Base-by-base conservation (phyloP, 345 rosid species). In the Cardamine occulta region DNA sequence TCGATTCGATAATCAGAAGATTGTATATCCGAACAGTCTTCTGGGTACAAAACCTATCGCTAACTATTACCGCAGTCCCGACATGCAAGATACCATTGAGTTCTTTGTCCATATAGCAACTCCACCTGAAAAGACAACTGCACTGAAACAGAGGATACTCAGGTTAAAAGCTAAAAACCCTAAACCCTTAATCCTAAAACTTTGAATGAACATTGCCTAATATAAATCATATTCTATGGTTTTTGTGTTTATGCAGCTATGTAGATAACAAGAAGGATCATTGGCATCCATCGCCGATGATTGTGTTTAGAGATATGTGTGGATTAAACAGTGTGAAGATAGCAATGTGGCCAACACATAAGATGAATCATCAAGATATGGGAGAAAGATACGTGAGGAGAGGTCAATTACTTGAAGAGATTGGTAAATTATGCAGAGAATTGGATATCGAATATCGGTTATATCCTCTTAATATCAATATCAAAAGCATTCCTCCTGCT, bases 41-140 rank as follows among this genome's bases (percentile, higher is more conserved):
- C 93, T 94, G 5, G 87, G 95, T 0, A 86, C 79, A 0, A 94
- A 88, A 83, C 70, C 90, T 14, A 90, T 94, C 0, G 82, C 86
- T 9, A 94, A 94, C 78, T 94, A 75, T 77, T 85, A 94, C 71
- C 96, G 96, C 1, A 94, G 97, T 73, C 97, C 98, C 1, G 97
- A 91, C 58, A 94, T 94, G 97, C 95, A 90, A 17, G 98, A 94
- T 15, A 66, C 77, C 0, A 74, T 94, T 8, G 97, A 94, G 80
- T 90, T 94, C 88, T 86, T 79, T 73, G 61, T 91, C 74, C 98
- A 94, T 55, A 61, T 94, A 28, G 70, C 87, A 48, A 89, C 96
- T 60, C 96, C 97, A 2, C 72, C 84, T 1, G 97, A 94, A 70
- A 88, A 90, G 82, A 82, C 85, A 48, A 80, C 88, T 8, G 47